phyloP scores from a whole-genome alignment of 2,329 filamentous ascomycete species.

The Orbilia brochopaga region DNA sequence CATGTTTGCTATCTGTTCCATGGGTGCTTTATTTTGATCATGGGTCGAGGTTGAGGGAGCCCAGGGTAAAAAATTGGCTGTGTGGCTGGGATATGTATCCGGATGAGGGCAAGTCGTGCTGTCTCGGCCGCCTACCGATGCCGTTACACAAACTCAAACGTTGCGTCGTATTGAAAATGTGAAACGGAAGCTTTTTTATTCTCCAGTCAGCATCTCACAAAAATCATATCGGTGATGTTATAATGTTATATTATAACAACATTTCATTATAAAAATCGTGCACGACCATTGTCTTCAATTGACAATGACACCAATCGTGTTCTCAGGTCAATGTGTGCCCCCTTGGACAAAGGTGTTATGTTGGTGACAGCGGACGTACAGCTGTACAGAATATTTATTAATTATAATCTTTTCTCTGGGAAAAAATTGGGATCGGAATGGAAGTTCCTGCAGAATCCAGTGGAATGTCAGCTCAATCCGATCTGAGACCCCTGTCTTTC shows the following conservation, averaged over 20 bases:
- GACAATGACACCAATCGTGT: too few relatives aligned
- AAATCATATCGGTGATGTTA: neutral
- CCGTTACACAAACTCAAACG: constrained; percentile 8
- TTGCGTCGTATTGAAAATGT: neutral
- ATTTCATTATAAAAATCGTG: neutral
- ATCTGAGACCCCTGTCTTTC: neutral
- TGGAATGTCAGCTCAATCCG: neutral
- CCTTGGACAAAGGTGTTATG: neutral
- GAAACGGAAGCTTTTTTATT: constrained; percentile 1
- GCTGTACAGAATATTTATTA: neutral
- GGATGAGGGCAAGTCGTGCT: neutral
- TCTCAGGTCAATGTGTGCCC: too few relatives aligned
- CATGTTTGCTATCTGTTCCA: neutral
- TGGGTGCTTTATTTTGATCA: neutral
- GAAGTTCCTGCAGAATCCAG: neutral
- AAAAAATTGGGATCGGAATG: neutral
- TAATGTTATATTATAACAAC: neutral
- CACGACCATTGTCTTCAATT: neutral
- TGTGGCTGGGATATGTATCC: neutral
- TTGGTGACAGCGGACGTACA: neutral
- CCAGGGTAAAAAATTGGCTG: neutral
- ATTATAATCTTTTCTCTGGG: neutral
- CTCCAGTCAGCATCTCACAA: neutral
- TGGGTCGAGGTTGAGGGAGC: neutral
- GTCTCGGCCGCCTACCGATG: constrained; percentile 5